phyloP scores from a whole-genome alignment of 1,284 basidiomycete species.

The Ganoderma lucidum region DNA sequence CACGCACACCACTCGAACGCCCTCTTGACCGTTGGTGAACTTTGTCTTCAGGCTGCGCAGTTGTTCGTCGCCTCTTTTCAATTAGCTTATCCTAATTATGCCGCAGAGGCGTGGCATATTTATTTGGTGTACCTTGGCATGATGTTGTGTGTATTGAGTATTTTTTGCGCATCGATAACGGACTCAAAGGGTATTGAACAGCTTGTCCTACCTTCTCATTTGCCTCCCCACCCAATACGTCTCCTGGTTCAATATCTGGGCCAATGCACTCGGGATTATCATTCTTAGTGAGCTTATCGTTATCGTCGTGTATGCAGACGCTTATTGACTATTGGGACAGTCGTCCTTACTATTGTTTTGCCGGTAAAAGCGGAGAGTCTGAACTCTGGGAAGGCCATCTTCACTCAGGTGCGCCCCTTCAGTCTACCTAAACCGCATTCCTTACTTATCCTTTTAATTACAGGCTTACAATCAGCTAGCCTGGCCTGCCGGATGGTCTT shows the following conservation, averaged over 20 bases:
- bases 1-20: background rate
- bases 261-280: slow-evolving; percentile 25
- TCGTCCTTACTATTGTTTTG: slow-evolving; percentile 20
- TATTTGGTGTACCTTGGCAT: slow-evolving; percentile 33
- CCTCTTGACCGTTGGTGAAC: background rate
- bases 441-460: background rate
- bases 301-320: slow-evolving; percentile 9
- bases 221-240: slow-evolving; percentile 33
- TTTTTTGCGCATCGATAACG: no score
- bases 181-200: background rate
- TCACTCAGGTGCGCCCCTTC: background rate
- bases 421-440: background rate
- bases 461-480: slow-evolving; percentile 11
- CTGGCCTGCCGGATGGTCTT: slow-evolving; percentile 13
- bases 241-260: slow-evolving; percentile 36
- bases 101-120: slow-evolving; percentile 26
- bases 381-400: slow-evolving; percentile 14
- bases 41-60: slow-evolving; percentile 27
- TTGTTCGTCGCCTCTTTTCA: slow-evolving; percentile 28
- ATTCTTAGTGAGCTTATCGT: slow-evolving; percentile 21
- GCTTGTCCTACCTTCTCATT: slow-evolving; percentile 30
- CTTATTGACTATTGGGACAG: background rate
- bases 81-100: slow-evolving; percentile 26
- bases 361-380: slow-evolving; percentile 17
- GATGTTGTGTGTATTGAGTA: slow-evolving; percentile 24